Percentiles rank a stretch among this genome's conserved stretches.
Evolutionary conservation across 176 grass and related monocot species (phyloP).

Genomic region (Zea luxurians): DNA sequence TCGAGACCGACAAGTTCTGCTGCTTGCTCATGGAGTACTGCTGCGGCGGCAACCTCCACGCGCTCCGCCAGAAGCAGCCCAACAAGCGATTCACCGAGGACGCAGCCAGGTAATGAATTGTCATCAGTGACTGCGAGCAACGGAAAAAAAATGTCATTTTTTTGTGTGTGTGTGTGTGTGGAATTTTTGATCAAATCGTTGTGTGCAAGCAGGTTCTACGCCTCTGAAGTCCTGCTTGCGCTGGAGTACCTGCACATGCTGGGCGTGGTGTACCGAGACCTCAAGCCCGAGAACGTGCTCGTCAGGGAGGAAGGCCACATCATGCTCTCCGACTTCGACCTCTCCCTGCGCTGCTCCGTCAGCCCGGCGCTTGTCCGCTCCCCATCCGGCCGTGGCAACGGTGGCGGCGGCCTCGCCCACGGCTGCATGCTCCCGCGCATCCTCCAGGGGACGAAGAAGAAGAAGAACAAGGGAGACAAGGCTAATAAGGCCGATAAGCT

Average conservation of each 20-base stretch:
- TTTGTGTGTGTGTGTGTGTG: no score
- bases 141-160: no score
- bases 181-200: no score
- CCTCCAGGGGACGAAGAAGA: conserved; percentile 53
- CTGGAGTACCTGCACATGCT: conserved; percentile 97
- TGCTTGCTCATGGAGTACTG: conserved; percentile 98
- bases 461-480: conserved; percentile 21
- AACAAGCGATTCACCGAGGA: conserved; percentile 78
- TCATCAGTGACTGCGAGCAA: no score
- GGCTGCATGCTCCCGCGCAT: conserved; percentile 78
- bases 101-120: conserved; percentile 51
- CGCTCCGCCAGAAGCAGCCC: conserved; percentile 80
- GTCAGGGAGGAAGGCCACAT: conserved; percentile 85
- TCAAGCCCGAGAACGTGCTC: conserved; percentile 88
- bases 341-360: conserved; percentile 81
- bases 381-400: conserved; percentile 43
- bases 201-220: conserved; percentile 60
- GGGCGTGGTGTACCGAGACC: conserved; percentile 79
- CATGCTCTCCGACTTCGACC: conserved; percentile 95
- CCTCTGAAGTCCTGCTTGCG: conserved; percentile 78
- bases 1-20: conserved; percentile 89
- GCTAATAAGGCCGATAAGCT: not conserved
- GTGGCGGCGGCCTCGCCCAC: conserved; percentile 32
- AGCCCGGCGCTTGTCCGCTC: conserved; percentile 77
- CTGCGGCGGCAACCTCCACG: conserved; percentile 91